A percentile compares a stretch with the other conserved stretches of the same genome.
phyloP scores from a whole-genome alignment of 257 asterid genomes.

The Solanum habrochaites region DNA sequence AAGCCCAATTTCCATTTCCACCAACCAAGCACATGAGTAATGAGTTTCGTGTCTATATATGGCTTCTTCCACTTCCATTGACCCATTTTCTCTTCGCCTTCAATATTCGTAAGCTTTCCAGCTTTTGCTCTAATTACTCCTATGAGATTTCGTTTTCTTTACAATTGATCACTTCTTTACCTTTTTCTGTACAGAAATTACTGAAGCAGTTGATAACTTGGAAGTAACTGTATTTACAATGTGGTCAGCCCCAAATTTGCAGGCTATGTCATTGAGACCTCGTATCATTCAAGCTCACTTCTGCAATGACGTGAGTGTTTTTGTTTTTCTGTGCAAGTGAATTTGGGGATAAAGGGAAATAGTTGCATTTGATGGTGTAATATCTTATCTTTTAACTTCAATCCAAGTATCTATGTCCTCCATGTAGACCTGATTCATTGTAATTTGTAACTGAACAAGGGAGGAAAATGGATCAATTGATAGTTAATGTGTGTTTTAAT shows the following conservation, averaged over 20 bases:
- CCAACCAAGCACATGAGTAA: background rate
- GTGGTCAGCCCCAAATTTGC: conserved; percentile 31
- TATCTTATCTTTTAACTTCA: background rate
- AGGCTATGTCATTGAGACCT: conserved; percentile 19
- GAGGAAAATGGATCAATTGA: background rate
- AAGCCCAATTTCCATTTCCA: background rate
- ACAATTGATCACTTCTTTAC: background rate
- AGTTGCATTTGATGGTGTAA: background rate
- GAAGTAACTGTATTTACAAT: conserved; percentile 8
- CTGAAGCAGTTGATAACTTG: conserved; percentile 18
- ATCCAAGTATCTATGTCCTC: background rate
- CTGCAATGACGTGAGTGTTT: conserved; percentile 18
- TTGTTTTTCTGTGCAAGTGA: background rate
- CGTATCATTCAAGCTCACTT: conserved; percentile 21
- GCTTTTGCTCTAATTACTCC: background rate
- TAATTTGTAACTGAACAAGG: background rate
- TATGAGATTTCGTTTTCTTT: background rate
- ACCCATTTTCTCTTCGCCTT: background rate
- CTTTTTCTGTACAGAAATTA: background rate
- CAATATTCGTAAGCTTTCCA: background rate
- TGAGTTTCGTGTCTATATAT: background rate
- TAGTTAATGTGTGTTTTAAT: background rate
- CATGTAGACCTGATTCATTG: background rate
- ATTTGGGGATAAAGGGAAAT: background rate
- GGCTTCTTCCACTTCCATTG: background rate